phyloP scores from a whole-genome alignment of 2,329 filamentous ascomycete species.

The Fusarium buharicum region DNA sequence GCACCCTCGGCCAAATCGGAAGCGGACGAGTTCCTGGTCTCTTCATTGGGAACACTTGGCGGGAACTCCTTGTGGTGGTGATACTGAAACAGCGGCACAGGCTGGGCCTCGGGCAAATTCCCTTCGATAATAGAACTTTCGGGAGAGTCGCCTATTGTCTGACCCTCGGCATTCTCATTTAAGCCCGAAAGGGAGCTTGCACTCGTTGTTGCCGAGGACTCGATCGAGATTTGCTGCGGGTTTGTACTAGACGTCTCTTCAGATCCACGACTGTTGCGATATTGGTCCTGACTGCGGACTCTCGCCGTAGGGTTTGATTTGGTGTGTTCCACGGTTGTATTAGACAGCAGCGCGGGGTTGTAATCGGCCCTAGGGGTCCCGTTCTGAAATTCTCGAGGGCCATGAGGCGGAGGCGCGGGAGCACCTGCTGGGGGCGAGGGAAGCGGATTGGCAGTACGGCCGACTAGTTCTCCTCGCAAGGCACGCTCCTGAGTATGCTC shows the following conservation, averaged over 20 bases:
- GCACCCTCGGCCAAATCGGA: conserved; percentile 64
- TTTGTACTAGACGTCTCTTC: conserved; percentile 61
- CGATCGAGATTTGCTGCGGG: conserved; percentile 59
- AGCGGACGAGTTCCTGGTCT: conserved; percentile 59
- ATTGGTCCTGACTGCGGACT: conserved; percentile 50
- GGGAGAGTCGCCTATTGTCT: conserved; percentile 58
- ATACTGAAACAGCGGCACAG: conserved; percentile 70
- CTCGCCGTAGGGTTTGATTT: conserved; percentile 49
- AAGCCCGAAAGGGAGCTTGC: conserved; percentile 65
- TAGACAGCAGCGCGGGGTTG: conserved; percentile 8
- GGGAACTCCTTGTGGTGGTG: conserved; percentile 66
- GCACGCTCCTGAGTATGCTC: conserved; percentile 52
- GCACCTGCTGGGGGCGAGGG: conserved; percentile 45
- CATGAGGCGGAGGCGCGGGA: conserved; percentile 50
- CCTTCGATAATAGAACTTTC: conserved; percentile 63
- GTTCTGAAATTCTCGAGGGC: conserved; percentile 25
- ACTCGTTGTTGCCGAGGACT: conserved; percentile 66
- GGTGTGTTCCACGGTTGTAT: conserved; percentile 42
- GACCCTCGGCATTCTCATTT: conserved; percentile 60
- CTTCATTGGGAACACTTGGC: conserved; percentile 56
- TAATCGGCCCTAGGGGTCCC: conserved; percentile 11
- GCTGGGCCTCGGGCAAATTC: conserved; percentile 53
- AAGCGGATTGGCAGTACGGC: conserved; percentile 38
- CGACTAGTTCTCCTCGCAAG: conserved; percentile 42
- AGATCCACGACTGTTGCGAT: conserved; percentile 64